These are phyloP conservation scores for Lactarius indigo DNA, from an alignment of 768 basidiomycete genomes.

Conservation along the genomic window DNA sequence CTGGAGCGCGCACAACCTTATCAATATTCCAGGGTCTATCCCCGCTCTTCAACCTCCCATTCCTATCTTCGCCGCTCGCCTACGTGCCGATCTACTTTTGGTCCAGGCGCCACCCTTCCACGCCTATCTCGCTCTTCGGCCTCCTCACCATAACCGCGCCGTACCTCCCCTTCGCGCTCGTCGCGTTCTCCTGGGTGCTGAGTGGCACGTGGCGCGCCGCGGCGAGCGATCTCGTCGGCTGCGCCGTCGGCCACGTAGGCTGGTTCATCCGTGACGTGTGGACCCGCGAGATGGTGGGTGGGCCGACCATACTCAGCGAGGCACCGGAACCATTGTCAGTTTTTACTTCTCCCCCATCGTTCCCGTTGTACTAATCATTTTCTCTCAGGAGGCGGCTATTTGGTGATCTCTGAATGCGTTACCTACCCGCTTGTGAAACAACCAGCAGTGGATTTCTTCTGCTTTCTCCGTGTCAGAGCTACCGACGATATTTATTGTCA, in stretches of 20 bases:
- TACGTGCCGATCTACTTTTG: constrained; percentile 97
- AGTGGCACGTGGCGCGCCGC: constrained; percentile 85
- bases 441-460: background rate
- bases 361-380: background rate
- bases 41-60: constrained; percentile 86
- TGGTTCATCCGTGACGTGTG: constrained; percentile 87
- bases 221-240: constrained; percentile 76
- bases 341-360: background rate
- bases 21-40: constrained; percentile 56
- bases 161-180: constrained; percentile 89
- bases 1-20: constrained; percentile 2
- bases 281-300: constrained; percentile 83
- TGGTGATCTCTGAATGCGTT: constrained; percentile 44
- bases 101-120: constrained; percentile 91
- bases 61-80: constrained; percentile 88
- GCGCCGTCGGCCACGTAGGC: constrained; percentile 81
- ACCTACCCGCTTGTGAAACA: background rate
- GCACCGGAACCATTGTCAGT: constrained; percentile 69
- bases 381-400: constrained; percentile 57
- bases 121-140: constrained; percentile 95
- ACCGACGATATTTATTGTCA: background rate
- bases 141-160: constrained; percentile 93
- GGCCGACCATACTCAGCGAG: constrained; percentile 65
- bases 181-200: constrained; percentile 79
- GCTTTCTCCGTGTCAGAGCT: background rate